A percentile compares a stretch with the other conserved stretches of the same genome.
phyloP scores from a whole-genome alignment of 2,329 filamentous ascomycete genomes.

The Mollisiaceae sp. region DNA sequence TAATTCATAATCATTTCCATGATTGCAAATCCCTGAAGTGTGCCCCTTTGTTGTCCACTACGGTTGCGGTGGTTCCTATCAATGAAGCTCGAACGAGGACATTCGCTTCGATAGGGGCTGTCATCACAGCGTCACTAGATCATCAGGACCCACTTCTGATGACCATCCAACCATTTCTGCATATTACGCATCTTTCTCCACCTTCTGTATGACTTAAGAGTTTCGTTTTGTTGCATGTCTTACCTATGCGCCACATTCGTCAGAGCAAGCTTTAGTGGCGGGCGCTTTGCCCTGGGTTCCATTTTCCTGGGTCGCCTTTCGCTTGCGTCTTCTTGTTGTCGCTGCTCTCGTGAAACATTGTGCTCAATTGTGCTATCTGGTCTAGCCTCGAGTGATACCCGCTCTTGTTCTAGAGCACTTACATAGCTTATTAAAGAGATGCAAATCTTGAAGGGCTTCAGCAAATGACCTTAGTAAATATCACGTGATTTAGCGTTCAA shows the following conservation, averaged over 20 bases:
- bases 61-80: background rate
- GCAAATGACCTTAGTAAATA: background rate
- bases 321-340: conserved; percentile 1
- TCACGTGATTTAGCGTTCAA: background rate
- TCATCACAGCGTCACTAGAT: background rate
- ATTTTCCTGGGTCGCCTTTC: conserved; percentile 3
- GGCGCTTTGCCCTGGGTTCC: conserved; percentile 1
- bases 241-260: conserved; percentile 23
- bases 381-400: background rate
- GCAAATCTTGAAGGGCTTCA: background rate
- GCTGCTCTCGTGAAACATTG: background rate
- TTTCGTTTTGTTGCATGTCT: conserved; percentile 24
- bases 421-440: background rate
- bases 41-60: background rate
- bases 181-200: background rate
- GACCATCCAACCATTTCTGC: background rate
- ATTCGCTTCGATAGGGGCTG: conserved; percentile 1
- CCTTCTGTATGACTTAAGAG: conserved; percentile 4
- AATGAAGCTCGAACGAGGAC: background rate
- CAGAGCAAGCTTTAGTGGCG: conserved; percentile 6
- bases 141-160: background rate
- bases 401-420: background rate
- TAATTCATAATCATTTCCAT: background rate
- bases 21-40: background rate
- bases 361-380: background rate